phyloP scores from a whole-genome alignment of 805 yeast genomes.

The Candida hispaniensis region DNA sequence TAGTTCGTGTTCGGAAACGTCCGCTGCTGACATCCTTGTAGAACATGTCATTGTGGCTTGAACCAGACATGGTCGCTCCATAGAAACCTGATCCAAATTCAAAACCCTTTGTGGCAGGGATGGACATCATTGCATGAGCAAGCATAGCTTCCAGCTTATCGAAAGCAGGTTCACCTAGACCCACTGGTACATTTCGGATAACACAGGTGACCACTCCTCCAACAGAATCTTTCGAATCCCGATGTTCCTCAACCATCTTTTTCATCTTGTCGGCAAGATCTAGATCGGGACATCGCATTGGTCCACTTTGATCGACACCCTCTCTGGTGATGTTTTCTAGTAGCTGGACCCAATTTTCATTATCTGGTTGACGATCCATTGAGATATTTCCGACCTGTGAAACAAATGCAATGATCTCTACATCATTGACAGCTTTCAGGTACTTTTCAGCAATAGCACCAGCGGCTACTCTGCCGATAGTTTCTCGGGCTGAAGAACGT shows the following conservation, averaged over 20 bases:
- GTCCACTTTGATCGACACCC: conserved; percentile 75
- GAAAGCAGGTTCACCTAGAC: conserved; percentile 97
- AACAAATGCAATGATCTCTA: conserved; percentile 94
- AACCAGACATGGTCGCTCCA: conserved; percentile 85
- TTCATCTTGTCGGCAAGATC: conserved; percentile 67
- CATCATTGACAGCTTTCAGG: conserved; percentile 59
- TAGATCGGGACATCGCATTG: conserved; percentile 87
- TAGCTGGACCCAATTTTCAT: conserved; percentile 52
- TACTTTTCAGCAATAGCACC: conserved; percentile 97
- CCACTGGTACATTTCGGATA: conserved; percentile 82
- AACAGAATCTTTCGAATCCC: conserved; percentile 82
- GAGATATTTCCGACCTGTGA: conserved; percentile 77
- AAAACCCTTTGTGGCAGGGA: conserved; percentile 97
- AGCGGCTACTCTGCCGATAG: conserved; percentile 97
- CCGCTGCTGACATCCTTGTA: conserved; percentile 46
- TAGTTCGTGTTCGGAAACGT: conserved; percentile 73
- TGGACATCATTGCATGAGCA: conserved; percentile 96
- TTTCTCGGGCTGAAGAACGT: conserved; percentile 92
- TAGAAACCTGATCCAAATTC: conserved; percentile 95
- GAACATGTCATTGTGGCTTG: conserved; percentile 87
- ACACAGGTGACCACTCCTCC: conserved; percentile 99
- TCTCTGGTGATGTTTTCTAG: conserved; percentile 77
- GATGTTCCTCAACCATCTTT: conserved; percentile 72
- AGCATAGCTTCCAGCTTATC: conserved; percentile 91
- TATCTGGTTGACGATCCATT: conserved; percentile 62